Evolutionary conservation across 106 monocot species (phyloP).

Genomic region (Phalaenopsis equestris): DNA sequence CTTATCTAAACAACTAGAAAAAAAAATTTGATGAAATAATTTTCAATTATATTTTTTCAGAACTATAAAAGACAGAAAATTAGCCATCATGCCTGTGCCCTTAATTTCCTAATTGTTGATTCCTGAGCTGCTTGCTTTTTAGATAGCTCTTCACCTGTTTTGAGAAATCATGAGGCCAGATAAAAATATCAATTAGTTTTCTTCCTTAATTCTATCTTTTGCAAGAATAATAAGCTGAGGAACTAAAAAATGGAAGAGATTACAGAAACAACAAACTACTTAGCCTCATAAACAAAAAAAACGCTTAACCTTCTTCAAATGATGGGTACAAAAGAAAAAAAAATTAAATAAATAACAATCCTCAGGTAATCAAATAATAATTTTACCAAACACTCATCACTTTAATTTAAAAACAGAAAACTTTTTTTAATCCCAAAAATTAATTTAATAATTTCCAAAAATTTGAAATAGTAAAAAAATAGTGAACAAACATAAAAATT

Average conservation of each 20-base stretch:
- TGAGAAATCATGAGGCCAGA: conserved; percentile 1
- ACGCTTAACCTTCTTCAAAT: background rate
- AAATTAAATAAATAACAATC: background rate
- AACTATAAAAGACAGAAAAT: background rate
- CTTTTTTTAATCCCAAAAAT: background rate
- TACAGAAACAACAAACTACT: background rate
- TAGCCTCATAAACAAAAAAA: background rate
- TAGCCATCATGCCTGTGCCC: conserved; percentile 79
- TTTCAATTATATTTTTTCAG: background rate
- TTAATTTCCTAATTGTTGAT: conserved; percentile 83
- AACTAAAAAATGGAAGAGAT: background rate
- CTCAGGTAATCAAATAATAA: background rate
- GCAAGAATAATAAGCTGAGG: background rate
- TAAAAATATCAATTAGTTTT: conserved; percentile 1
- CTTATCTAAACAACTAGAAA: conserved; percentile 48
- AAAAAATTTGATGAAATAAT: conserved; percentile 6
- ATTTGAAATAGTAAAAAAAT: background rate
- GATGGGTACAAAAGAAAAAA: background rate
- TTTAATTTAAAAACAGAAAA: background rate
- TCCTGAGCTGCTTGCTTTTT: conserved; percentile 99
- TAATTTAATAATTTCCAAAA: background rate
- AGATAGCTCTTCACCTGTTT: conserved; percentile 89
- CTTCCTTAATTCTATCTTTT: background rate
- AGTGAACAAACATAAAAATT: background rate
- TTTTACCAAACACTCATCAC: background rate